These are phyloP conservation scores for Neofusicoccum sp. DNA, from an alignment of 2,329 filamentous ascomycete species.

Conservation along the genomic window DNA sequence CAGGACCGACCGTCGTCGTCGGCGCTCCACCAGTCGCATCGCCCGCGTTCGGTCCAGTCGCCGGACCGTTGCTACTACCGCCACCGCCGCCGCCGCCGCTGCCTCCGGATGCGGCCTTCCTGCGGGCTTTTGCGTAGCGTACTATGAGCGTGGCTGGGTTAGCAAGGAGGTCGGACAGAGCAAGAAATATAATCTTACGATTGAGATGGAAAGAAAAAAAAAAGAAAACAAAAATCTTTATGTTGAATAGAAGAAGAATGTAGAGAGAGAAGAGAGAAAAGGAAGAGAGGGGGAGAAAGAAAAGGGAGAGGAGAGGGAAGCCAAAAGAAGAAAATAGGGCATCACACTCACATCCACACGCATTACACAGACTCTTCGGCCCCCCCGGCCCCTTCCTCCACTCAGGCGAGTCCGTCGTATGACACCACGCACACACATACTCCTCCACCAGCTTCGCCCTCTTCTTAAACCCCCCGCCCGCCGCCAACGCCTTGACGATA, in stretches of 20 bases:
- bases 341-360: conserved; percentile 16
- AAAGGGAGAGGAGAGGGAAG: neutral
- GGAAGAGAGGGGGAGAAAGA: neutral
- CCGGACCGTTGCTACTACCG: neutral
- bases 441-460: conserved; percentile 1
- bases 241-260: too few relatives aligned
- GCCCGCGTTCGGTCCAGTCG: neutral
- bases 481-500: neutral
- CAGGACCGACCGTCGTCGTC: neutral
- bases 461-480: neutral
- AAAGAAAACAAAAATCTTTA: too few relatives aligned
- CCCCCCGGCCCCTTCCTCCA: conserved; percentile 9
- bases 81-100: neutral
- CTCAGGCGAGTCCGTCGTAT: conserved; percentile 1
- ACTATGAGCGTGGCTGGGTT: too few relatives aligned
- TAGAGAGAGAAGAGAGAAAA: neutral
- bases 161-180: too few relatives aligned
- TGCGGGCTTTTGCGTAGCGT: conserved; percentile 7
- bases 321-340: neutral
- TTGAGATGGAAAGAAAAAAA: too few relatives aligned
- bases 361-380: conserved; percentile 15
- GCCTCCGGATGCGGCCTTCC: neutral
- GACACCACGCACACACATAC: conserved; percentile 12
- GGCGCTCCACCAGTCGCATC: neutral
- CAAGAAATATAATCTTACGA: too few relatives aligned